These are phyloP conservation scores for Abrus pulchellus DNA, from an alignment of 306 rosid genomes.

Conservation along the genomic window DNA sequence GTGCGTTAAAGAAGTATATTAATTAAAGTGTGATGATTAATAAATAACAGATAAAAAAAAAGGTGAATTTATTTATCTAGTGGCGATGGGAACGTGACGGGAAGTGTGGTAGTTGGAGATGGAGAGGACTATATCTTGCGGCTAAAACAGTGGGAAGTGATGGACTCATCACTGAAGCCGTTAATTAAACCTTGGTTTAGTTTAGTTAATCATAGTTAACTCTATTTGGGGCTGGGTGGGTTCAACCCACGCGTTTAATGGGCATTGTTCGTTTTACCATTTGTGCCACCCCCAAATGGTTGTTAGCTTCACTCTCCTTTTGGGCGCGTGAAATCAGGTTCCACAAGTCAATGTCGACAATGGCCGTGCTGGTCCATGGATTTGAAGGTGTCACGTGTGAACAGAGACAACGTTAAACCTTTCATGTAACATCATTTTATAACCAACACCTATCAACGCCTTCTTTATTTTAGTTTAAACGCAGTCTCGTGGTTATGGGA, in stretches of 20 bases:
- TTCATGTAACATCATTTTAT: not conserved
- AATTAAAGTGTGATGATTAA: not conserved
- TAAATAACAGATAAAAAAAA: not conserved
- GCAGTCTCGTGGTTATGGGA: not conserved
- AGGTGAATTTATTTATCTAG: not conserved
- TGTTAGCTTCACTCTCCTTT: slow-evolving; percentile 4
- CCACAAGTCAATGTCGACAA: not conserved
- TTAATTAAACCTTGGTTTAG: slow-evolving; percentile 22
- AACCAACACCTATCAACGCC: not conserved
- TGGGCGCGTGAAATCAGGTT: slow-evolving; percentile 28
- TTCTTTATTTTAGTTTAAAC: not conserved
- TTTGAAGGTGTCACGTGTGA: slow-evolving; percentile 34
- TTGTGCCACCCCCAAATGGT: not conserved
- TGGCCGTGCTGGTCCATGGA: not conserved
- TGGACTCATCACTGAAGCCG: not conserved
- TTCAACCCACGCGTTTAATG: not conserved
- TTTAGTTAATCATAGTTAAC: not conserved
- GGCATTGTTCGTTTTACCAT: not conserved
- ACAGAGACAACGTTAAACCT: slow-evolving; percentile 25
- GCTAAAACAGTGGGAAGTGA: not conserved
- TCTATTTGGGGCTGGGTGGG: not conserved
- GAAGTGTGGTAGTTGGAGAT: slow-evolving; percentile 13
- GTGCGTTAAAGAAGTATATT: not conserved
- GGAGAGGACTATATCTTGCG: no score
- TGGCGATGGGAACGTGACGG: not conserved